Evolutionary conservation across 2,329 filamentous ascomycete species (phyloP).

Genomic region (Scedosporium apiospermum): DNA sequence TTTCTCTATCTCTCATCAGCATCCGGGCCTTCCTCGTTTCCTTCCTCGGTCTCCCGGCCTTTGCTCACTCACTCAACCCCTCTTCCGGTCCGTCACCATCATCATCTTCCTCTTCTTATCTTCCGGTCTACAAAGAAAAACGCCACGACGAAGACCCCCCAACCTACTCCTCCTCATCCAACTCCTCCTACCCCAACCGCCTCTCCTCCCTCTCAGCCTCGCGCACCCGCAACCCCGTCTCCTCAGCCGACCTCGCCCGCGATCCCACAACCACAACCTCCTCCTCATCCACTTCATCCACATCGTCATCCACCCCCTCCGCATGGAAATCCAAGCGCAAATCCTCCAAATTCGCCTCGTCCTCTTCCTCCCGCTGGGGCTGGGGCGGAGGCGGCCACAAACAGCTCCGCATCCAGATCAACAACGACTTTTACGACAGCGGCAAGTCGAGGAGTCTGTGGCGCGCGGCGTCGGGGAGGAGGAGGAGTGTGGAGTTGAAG

Average conservation of each 20-base stretch:
- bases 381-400: conserved; percentile 23
- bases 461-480: conserved; percentile 17
- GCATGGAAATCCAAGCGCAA: conserved; percentile 17
- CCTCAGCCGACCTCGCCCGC: conserved; percentile 11
- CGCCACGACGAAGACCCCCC: conserved; percentile 32
- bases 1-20: conserved; percentile 39
- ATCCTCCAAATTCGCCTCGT: background rate
- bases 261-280: background rate
- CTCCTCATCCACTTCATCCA: background rate
- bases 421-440: conserved; percentile 36
- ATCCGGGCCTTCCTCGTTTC: conserved; percentile 49
- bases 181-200: conserved; percentile 20
- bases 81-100: conserved; percentile 14
- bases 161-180: conserved; percentile 17
- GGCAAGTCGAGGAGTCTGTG: conserved; percentile 23
- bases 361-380: background rate
- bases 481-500: conserved; percentile 25
- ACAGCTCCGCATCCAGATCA: conserved; percentile 45
- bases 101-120: conserved; percentile 13
- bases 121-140: conserved; percentile 46
- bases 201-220: conserved; percentile 11
- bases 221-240: conserved; percentile 13
- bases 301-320: conserved; percentile 3
- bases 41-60: conserved; percentile 40
- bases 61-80: conserved; percentile 35